A percentile compares a stretch with the other conserved stretches of the same genome.
Conservation (phyloP, 2,329 filamentous ascomycete genomes). For the Grosmannia clavigera region DNA sequence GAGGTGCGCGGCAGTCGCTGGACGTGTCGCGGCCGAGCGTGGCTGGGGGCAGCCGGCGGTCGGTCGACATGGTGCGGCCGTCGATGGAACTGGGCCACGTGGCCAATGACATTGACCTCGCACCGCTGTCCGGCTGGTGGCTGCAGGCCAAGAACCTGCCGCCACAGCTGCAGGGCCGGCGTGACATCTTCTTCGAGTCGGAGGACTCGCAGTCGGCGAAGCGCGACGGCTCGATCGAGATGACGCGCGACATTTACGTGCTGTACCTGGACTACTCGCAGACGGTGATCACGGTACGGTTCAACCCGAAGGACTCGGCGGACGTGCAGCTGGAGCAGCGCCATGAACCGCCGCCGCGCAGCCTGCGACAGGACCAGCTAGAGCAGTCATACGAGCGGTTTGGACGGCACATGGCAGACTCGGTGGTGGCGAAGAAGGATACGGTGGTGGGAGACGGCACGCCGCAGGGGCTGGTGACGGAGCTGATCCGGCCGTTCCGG, state of each 20-base stretch:
- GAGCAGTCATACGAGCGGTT: slow-evolving; percentile 75
- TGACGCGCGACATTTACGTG: slow-evolving; percentile 76
- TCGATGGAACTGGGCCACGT: slow-evolving; percentile 73
- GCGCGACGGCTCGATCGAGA: slow-evolving; percentile 54
- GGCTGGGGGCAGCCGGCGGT: slow-evolving; percentile 33
- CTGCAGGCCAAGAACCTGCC: slow-evolving; percentile 66
- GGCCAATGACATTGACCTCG: slow-evolving; percentile 76
- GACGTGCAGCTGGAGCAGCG: slow-evolving; percentile 71
- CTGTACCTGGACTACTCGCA: slow-evolving; percentile 95
- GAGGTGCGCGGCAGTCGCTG: slow-evolving; percentile 43
- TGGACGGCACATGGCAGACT: slow-evolving; percentile 63
- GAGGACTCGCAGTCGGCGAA: slow-evolving; percentile 63
- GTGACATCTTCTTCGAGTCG: slow-evolving; percentile 70
- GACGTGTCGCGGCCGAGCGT: slow-evolving; percentile 45
- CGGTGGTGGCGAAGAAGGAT: slow-evolving; percentile 61
- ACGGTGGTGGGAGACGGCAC: slow-evolving; percentile 74
- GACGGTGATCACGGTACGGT: slow-evolving; percentile 72
- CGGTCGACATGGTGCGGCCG: slow-evolving; percentile 64
- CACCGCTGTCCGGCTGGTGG: slow-evolving; percentile 72
- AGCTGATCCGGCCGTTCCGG: slow-evolving; percentile 61
- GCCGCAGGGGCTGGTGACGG: slow-evolving; percentile 62
- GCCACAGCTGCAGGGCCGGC: slow-evolving; percentile 67
- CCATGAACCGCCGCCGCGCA: slow-evolving; percentile 71
- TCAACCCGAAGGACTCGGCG: slow-evolving; percentile 50
- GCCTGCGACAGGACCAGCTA: slow-evolving; percentile 82